Evolutionary conservation across 805 yeast genomes (phyloP), one percentile per base, ranked within the genome.

Genomic region (Lachancea kluyveri): DNA sequence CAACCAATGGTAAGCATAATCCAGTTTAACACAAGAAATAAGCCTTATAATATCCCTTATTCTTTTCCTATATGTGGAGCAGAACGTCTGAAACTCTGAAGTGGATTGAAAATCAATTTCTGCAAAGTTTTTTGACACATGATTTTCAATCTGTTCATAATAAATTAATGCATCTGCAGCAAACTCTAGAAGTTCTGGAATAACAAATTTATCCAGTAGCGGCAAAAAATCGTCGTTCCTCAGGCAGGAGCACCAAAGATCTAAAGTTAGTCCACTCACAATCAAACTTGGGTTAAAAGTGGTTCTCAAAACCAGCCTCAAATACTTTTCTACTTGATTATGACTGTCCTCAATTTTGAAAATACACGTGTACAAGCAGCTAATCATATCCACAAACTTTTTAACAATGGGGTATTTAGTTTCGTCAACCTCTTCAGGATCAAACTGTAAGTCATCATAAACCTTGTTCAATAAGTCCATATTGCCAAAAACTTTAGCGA

Each of bases 181-280:
- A 22, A 74, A 71, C 45, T 83, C 83, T 28, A 94, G 62, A 24
- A 92, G 61, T 10, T 74, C 76, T 11, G 92, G 79, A 19, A 64
- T 46, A 22, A 73, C 70, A 5, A 67, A 64, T 41, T 68, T 70
- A 8, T 75, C 73, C 27, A 59, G 28, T 20, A 52, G 31, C 8
- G 59, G 59, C 37, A 79, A 67, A 28, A 82, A 64, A 38, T 79
- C 84, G 44, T 87, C 95, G 36, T 79, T 74, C 47, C 99, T 70
- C 31, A 94, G 62, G 43, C 90, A 75, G 2, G 90, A 74, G 39
- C 94, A 86, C 98, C 98, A 94, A 63, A 92, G 81, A 53, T 87
- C 95, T 31, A 92, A 60, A 0, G 96, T 83, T 11, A 92, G 67
- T 0, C 96, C 95, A 30, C 95, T 80, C 3, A 90, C 79, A n/a